Base-by-base conservation (phyloP, 2,329 filamentous ascomycete species). In the Harringtonia lauricola region DNA sequence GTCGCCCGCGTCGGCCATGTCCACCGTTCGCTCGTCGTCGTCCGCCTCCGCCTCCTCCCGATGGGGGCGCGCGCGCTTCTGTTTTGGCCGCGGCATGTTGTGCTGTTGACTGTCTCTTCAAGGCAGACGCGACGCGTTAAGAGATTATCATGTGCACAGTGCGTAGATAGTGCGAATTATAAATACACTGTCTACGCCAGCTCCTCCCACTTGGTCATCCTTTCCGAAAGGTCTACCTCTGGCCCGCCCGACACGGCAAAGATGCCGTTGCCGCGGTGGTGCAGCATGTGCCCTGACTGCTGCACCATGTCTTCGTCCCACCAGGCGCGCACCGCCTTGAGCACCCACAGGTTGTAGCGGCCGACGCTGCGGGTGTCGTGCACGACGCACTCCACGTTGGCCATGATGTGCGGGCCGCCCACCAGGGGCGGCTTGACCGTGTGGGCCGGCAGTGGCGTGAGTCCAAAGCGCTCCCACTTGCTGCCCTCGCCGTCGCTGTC, bases 331-430 rank as follows among this genome's bases (percentile, higher is more conserved):
- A 60, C 57, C n/a, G 54, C 52, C 38, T 54, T 54, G 22, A 61
- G 44, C 31, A 61, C 57, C 59, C 59, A 61, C 52, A 60, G 57
- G 24, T 50, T 49, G 47, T 59, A 60, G 35, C 57, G 59, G 44
- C 54, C 50, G 36, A 59, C 58, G 53, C 58, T 57, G 41, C 51
- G 54, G 8, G 49, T 52, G 45, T 61, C 58, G 43, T 60, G 55
- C 26, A 62, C 57, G 17, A 59, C 56, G 46, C 59, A 62, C 51
- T 62, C 59, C 33, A 61, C 53, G 41, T 62, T 62, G 14, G 58
- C 55, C 41, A 61, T 57, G 26, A 60, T 45, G 38, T 57, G 34
- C 18, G 39, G 28, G 1, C 57, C 57, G 34, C 57, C 58, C 4
- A 61, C 57, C 18, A 62, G 52, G 33, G 59, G 58, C 14, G 59